Conservation (phyloP, 2,329 filamentous ascomycete genomes). For the Fusarium neocosmosporiellum region DNA sequence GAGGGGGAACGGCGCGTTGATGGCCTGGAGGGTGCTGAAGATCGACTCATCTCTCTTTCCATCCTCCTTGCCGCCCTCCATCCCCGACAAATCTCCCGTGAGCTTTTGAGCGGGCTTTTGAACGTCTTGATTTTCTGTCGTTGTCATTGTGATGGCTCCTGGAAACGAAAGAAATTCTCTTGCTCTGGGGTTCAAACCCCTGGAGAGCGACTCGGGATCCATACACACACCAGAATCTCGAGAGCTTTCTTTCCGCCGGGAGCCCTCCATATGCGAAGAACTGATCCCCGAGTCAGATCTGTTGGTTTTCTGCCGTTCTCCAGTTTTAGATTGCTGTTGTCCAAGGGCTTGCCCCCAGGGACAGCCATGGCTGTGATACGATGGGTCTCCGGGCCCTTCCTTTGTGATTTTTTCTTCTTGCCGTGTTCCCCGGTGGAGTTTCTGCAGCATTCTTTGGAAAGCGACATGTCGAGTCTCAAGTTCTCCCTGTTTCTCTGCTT, state of each 20-base stretch:
- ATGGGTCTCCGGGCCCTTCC: neutral
- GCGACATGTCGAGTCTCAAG: constrained; percentile 31
- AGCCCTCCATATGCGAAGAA: neutral
- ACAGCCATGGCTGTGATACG: neutral
- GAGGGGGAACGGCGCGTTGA: neutral
- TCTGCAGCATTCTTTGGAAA: constrained; percentile 45
- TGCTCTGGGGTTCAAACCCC: constrained; percentile 47
- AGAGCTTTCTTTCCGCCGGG: constrained; percentile 18
- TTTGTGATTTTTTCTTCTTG: neutral
- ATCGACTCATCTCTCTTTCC: neutral
- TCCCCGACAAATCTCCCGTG: neutral
- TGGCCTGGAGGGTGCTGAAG: neutral
- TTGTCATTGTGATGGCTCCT: neutral
- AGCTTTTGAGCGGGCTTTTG: neutral
- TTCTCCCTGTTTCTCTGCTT: constrained; percentile 2
- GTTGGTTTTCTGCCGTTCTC: neutral
- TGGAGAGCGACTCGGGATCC: constrained; percentile 12
- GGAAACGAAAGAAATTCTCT: constrained; percentile 49
- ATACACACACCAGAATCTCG: constrained; percentile 34
- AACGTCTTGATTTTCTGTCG: neutral
- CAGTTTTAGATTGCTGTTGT: neutral
- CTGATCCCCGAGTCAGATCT: constrained; percentile 21
- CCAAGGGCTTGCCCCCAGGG: constrained; percentile 1
- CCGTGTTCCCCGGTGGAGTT: constrained; percentile 31
- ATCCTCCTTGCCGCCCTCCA: neutral